These are phyloP conservation scores for Yamadazyma dushanensis DNA, from an alignment of 1,139 yeast species.

Conservation along the genomic window DNA sequence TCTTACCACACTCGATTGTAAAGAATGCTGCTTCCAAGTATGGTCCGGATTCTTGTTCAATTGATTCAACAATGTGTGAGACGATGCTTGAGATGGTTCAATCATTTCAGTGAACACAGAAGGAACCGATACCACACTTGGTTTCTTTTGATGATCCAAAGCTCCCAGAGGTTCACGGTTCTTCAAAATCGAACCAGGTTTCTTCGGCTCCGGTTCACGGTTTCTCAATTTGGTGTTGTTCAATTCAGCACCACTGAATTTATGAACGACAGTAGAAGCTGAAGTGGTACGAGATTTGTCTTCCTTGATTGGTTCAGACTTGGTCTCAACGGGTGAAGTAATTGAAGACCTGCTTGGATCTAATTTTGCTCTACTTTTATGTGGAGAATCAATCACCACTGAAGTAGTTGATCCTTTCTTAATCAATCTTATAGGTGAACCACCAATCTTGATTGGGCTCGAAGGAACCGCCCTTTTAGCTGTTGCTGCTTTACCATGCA, in stretches of 20 bases:
- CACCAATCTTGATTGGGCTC: slow-evolving; percentile 40
- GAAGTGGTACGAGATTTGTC: too few relatives aligned
- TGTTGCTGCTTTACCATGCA: not conserved
- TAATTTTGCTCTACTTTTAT: not conserved
- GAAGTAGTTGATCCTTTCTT: slow-evolving; percentile 25
- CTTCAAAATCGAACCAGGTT: too few relatives aligned
- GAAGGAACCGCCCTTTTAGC: slow-evolving; percentile 10
- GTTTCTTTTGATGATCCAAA: slow-evolving; percentile 15
- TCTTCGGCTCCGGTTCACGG: too few relatives aligned
- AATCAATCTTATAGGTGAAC: slow-evolving; percentile 36
- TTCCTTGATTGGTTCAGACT: not conserved
- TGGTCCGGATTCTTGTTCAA: slow-evolving; percentile 6
- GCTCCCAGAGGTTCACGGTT: slow-evolving; percentile 11
- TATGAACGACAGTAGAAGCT: not conserved
- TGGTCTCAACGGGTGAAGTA: too few relatives aligned
- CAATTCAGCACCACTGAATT: slow-evolving; percentile 22
- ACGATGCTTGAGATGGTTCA: slow-evolving; percentile 19
- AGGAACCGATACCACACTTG: slow-evolving; percentile 33
- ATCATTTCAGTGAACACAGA: slow-evolving; percentile 21
- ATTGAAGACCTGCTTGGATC: not conserved
- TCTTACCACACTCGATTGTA: slow-evolving; percentile 18
- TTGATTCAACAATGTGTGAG: slow-evolving; percentile 15
- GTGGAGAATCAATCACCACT: slow-evolving; percentile 7
- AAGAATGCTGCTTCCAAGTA: slow-evolving; percentile 18
- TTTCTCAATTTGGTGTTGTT: slow-evolving; percentile 27